Conservation (phyloP, 352 stramenopile genomes). For the Globisporangium spiculum region DNA sequence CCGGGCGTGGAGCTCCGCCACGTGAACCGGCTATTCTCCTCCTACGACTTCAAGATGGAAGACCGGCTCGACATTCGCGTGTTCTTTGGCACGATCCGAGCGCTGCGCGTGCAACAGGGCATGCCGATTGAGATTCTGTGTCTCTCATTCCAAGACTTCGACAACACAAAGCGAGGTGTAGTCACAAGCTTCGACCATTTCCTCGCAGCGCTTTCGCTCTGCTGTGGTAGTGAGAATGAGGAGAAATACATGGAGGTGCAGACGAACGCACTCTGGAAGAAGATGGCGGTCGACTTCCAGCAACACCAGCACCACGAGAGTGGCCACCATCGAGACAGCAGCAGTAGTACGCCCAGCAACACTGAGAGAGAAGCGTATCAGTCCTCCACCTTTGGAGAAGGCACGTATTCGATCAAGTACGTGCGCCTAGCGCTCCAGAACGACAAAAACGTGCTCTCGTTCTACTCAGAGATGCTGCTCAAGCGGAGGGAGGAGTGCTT, state of each 20-base stretch:
- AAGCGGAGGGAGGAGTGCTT: conserved; percentile 51
- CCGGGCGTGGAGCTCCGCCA: conserved; percentile 36
- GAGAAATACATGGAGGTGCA: conserved; percentile 28
- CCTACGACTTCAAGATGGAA: conserved; percentile 46
- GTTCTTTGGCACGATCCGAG: conserved; percentile 45
- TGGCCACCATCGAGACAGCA: conserved; percentile 22
- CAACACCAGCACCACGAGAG: conserved; percentile 1
- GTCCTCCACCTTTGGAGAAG: conserved; percentile 18
- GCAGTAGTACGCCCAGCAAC: conserved; percentile 5
- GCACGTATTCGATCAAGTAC: conserved; percentile 41
- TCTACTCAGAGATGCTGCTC: conserved; percentile 52
- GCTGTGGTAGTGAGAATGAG: conserved; percentile 39
- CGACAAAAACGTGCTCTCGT: conserved; percentile 31
- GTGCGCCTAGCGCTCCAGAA: conserved; percentile 31
- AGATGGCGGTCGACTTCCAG: conserved; percentile 15
- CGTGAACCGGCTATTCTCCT: conserved; percentile 60
- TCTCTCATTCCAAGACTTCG: conserved; percentile 44
- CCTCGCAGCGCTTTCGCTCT: conserved; percentile 31
- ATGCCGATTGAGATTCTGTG: conserved; percentile 47
- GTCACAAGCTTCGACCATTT: conserved; percentile 24
- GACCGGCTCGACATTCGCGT: conserved; percentile 54
- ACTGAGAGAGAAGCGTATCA: conserved; percentile 27
- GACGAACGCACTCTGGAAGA: conserved; percentile 24
- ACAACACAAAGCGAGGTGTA: conserved; percentile 27
- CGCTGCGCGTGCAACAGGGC: conserved; percentile 57